These are phyloP conservation scores for Linnemannia elongata DNA, from an alignment of 192 early-diverging fungal species.

Conservation along the genomic window DNA sequence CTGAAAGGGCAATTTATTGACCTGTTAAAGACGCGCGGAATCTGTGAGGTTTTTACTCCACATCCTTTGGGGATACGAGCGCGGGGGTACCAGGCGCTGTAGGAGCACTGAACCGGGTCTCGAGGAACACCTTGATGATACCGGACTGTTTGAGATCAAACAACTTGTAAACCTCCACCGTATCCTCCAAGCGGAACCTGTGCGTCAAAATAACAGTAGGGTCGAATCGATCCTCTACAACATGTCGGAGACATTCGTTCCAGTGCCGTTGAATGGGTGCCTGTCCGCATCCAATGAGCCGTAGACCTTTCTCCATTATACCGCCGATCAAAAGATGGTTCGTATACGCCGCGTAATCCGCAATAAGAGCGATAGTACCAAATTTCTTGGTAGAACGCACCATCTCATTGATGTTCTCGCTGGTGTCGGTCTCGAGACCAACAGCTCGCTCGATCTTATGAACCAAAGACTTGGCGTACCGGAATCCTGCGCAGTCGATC, in stretches of 20 bases:
- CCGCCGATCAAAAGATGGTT: slow-evolving; percentile 58
- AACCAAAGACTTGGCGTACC: slow-evolving; percentile 61
- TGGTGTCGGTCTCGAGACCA: slow-evolving; percentile 65
- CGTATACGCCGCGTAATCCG: slow-evolving; percentile 62
- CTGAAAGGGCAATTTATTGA: no score
- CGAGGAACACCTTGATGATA: slow-evolving; percentile 63
- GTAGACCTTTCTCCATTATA: slow-evolving; percentile 62
- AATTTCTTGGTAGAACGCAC: slow-evolving; percentile 57
- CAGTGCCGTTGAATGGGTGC: slow-evolving; percentile 63
- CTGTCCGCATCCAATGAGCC: slow-evolving; percentile 59
- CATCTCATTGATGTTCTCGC: slow-evolving; percentile 61
- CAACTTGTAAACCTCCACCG: slow-evolving; percentile 50
- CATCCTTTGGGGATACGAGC: not conserved
- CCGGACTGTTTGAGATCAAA: slow-evolving; percentile 65
- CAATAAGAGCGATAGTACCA: slow-evolving; percentile 66
- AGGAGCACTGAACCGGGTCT: slow-evolving; percentile 33
- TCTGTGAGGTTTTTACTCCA: not conserved
- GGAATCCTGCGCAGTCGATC: slow-evolving; percentile 68
- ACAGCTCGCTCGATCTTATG: slow-evolving; percentile 61
- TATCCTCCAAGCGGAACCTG: slow-evolving; percentile 53
- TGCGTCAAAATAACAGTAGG: slow-evolving; percentile 65
- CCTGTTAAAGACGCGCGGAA: no score
- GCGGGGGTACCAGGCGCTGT: not conserved
- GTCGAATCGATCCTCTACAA: slow-evolving; percentile 58
- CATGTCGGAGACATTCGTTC: slow-evolving; percentile 48